Conservation (phyloP, 306 rosid species). For the Dalbergia cultrata region DNA sequence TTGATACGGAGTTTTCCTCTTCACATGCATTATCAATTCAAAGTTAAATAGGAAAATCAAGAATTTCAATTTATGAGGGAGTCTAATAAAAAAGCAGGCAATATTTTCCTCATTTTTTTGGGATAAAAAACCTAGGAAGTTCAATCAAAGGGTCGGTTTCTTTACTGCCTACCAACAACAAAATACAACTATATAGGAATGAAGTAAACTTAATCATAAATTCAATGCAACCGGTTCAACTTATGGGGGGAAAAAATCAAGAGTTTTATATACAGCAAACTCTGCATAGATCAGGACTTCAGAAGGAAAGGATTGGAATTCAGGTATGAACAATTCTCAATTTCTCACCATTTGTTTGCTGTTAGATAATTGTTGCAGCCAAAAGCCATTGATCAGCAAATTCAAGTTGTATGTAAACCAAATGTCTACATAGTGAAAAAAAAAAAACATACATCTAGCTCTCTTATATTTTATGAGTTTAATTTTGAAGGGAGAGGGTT, state of each 20-base stretch:
- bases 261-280: neutral
- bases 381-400: constrained; percentile 32
- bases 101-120: neutral
- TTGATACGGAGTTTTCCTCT: too few species aligned
- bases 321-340: neutral
- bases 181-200: neutral
- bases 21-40: too few species aligned
- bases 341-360: constrained; percentile 35
- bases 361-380: constrained; percentile 27
- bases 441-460: neutral
- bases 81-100: too few species aligned
- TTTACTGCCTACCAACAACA: too few species aligned
- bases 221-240: neutral
- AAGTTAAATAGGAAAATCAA: too few species aligned
- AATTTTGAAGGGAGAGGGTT: too few species aligned
- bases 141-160: too few species aligned
- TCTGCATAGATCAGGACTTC: constrained; percentile 2
- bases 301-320: constrained; percentile 8
- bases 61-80: too few species aligned
- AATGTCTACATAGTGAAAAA: constrained; percentile 13
- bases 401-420: neutral
- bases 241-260: too few species aligned
- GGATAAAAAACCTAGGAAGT: too few species aligned
- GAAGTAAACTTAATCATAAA: constrained; percentile 27
- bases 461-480: neutral